phyloP scores from a whole-genome alignment of 352 stramenopile genomes.

The Globisporangium mamillatum region DNA sequence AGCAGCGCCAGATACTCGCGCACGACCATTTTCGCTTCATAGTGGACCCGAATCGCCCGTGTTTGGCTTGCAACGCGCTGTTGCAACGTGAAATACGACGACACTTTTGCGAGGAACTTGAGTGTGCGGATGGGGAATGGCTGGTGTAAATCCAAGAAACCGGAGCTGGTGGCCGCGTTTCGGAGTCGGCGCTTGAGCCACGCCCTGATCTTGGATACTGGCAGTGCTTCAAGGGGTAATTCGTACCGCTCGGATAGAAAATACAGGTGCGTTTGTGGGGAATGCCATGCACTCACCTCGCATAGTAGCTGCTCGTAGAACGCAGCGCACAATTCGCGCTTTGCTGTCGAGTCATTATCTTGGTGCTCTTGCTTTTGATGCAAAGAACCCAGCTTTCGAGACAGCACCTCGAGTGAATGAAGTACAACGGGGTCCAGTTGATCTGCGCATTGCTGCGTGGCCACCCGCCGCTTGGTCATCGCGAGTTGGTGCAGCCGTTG shows the following conservation, averaged over 20 bases:
- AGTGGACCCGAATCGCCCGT: constrained; percentile 22
- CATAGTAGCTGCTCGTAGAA: constrained; percentile 16
- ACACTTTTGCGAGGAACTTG: constrained; percentile 27
- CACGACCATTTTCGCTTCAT: constrained; percentile 31
- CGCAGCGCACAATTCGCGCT: not conserved
- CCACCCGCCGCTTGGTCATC: not conserved
- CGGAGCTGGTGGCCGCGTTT: not conserved
- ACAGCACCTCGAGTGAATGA: not conserved
- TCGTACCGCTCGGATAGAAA: constrained; percentile 26
- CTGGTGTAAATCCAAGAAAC: constrained; percentile 30
- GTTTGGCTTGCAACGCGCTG: constrained; percentile 26
- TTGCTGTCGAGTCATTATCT: not conserved
- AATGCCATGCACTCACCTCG: constrained; percentile 34
- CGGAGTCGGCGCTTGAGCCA: constrained; percentile 24
- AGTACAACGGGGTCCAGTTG: constrained; percentile 8
- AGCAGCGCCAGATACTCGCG: constrained; percentile 40
- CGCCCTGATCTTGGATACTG: constrained; percentile 26
- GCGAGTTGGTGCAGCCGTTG: not conserved
- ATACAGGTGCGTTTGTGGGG: constrained; percentile 25
- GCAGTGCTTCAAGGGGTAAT: constrained; percentile 27
- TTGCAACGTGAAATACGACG: constrained; percentile 29
- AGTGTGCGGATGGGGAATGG: constrained; percentile 34
- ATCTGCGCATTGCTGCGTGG: not conserved
- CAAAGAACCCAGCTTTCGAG: not conserved
- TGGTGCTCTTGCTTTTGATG: not conserved